Percentiles rank a stretch among this genome's conserved stretches.
These are phyloP conservation scores for Aureobasidium mangrovei DNA, from an alignment of 2,329 filamentous ascomycete genomes.

Conservation along the genomic window DNA sequence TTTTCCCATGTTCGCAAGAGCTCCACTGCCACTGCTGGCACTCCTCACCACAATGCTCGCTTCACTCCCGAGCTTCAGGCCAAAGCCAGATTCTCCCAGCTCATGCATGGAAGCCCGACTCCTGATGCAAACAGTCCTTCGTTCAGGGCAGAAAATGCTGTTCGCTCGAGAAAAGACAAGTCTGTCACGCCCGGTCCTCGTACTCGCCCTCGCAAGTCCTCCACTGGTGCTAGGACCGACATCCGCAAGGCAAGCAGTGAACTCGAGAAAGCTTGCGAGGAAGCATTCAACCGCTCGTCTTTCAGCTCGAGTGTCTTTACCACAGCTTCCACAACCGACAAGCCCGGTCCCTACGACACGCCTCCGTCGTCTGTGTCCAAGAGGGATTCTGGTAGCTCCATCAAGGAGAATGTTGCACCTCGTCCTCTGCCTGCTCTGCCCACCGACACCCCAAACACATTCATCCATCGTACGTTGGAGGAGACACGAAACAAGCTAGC, in stretches of 20 bases:
- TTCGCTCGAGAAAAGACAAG: constrained; percentile 30
- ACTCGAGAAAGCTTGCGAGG: constrained; percentile 82
- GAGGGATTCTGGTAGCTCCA: constrained; percentile 15
- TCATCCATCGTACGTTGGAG: constrained; percentile 46
- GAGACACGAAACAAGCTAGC: constrained; percentile 52
- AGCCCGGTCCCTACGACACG: constrained; percentile 38
- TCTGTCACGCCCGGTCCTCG: constrained; percentile 20
- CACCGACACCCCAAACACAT: constrained; percentile 42
- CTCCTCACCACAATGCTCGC: constrained; percentile 21
- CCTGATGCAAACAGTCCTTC: constrained; percentile 23
- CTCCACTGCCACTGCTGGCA: constrained; percentile 34
- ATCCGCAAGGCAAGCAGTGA: constrained; percentile 75
- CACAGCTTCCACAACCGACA: constrained; percentile 30
- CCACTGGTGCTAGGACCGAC: constrained; percentile 56
- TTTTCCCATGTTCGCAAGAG: constrained; percentile 48
- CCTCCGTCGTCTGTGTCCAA: constrained; percentile 42
- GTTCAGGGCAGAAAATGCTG: constrained; percentile 22
- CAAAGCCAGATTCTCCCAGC: constrained; percentile 22
- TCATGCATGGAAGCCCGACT: constrained; percentile 17
- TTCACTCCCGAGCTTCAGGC: constrained; percentile 25
- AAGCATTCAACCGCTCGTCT: constrained; percentile 72
- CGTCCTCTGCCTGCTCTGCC: constrained; percentile 39
- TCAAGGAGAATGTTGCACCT: constrained; percentile 30
- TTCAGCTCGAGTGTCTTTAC: constrained; percentile 40
- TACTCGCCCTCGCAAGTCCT: constrained; percentile 30